Conservation (phyloP, 805 yeast species). For the Myxozyma melibiosi region DNA sequence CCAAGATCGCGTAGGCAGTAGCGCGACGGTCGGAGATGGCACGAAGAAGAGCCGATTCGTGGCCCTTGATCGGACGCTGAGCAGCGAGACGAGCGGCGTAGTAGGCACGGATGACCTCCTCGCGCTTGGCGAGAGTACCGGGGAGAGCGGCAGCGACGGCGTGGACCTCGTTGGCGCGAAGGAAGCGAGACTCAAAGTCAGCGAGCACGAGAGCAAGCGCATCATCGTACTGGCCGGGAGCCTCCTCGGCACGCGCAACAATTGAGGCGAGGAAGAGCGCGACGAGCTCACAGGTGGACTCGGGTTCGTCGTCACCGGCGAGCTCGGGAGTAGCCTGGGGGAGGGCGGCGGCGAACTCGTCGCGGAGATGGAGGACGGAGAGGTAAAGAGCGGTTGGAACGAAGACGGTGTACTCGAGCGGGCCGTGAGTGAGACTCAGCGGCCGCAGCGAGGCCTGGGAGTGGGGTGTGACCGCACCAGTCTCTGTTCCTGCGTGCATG, state of each 20-base stretch:
- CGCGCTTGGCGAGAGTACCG: conserved; percentile 64
- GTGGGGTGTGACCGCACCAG: conserved; percentile 50
- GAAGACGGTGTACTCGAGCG: conserved; percentile 82
- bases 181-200: conserved; percentile 83
- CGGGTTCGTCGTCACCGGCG: conserved; percentile 85
- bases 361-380: conserved; percentile 82
- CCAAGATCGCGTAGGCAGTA: conserved; percentile 80
- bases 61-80: conserved; percentile 52
- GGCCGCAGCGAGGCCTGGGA: conserved; percentile 68
- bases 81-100: conserved; percentile 59
- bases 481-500: conserved; percentile 37
- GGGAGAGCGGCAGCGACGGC: conserved; percentile 72
- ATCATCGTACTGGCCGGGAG: conserved; percentile 62
- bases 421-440: conserved; percentile 77
- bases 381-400: conserved; percentile 82
- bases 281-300: conserved; percentile 80
- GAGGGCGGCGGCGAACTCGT: conserved; percentile 71
- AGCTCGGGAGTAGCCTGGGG: conserved; percentile 79
- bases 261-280: conserved; percentile 74
- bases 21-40: conserved; percentile 59
- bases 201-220: conserved; percentile 68
- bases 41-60: conserved; percentile 63
- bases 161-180: conserved; percentile 81
- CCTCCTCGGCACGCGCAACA: conserved; percentile 44
- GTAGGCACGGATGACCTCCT: conserved; percentile 76